Evolutionary conservation across 2,329 filamentous ascomycete species (phyloP), one percentile per base, ranked within the genome.

Genomic region (Aspergillus sp.): DNA sequence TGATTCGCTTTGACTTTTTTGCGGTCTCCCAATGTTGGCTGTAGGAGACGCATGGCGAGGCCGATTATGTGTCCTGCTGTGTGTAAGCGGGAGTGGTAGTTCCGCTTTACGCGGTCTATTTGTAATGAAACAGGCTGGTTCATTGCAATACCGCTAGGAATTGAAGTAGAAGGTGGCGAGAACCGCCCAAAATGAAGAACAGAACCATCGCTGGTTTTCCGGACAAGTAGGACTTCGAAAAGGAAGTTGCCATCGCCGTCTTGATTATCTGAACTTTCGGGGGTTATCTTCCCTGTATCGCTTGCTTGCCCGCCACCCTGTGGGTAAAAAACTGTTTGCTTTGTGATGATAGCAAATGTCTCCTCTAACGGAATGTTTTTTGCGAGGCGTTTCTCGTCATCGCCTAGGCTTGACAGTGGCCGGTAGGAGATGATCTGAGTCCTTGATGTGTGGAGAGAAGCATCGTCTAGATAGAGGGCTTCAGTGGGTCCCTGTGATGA

Each of bases 1-100:
- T 71, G 69, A 35, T 69, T 70, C 8, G 69, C 68, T 41, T 71
- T 71, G 15, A 69, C 56, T 44, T 71, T 67, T 31, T 66, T 67
- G 59, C 64, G 59, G 9, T 66, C 60, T 7, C 60, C 57, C 11
- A 64, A 40, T 5, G 45, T 23, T 3, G 64, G 62, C 19, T 60
- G 57, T 15, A 71, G 55, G 40, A 67, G 57, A 31, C 67, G 58
- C 65, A 71, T 68, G 2, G 68, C 67, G 8, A 70, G 57, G 6
- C 68, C 68, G 14, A 71, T 51, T 4, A 71, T 64, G 47, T 71
- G 68, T 3, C 69, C 69, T 21, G 66, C 69, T n/a, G 68, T 70
- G 57, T 71, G 69, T 11, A 70, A 58, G 7, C 68, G 66, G 6
- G 69, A 71, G 52, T 70, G 67, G 39, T 68, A 66, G 19, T 69